Evolutionary conservation across 2,329 filamentous ascomycete genomes (phyloP), one percentile per base, ranked within the genome.

Genomic region (Aspergillus sp.): DNA sequence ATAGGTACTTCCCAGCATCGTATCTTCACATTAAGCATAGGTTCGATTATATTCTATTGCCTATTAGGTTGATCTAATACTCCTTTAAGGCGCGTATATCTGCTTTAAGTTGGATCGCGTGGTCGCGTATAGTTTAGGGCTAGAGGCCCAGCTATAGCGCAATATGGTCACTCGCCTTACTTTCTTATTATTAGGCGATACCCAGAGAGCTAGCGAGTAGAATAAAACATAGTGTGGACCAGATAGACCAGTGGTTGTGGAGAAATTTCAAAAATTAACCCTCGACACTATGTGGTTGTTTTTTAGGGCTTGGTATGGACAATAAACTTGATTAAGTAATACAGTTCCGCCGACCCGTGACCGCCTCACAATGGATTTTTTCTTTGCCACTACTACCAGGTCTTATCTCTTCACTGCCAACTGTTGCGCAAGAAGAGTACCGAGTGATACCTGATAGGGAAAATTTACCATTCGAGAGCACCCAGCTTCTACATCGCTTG

Each of bases 131-230:
- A 10, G 19, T 5, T 22, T 22, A 22, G 19, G 19, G 19, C 19
- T 22, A 6, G 19, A 22, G 19, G 19, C 19, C 19, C 19, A 33
- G 40, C 38, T 15, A 45, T 64, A 3, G 35, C 54, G 34, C 35
- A 57, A 7, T 63, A 55, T 36, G 19, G 19, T 10, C 64, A 63
- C 35, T 38, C 39, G 4, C 40, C 51, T 1, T 51, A 48, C 38
- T 22, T 22, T 22, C 19, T 22, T 22, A 10, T 5, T 22, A 22
- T 10, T 22, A 10, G 19, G 19, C 19, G 19, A 22, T 22, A 22
- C 19, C 19, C 10, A 6, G 19, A 22, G 10, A 22, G 19, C 19
- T 22, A 22, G 5, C 19, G 19, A 22, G 10, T 22, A 22, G 19
- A 22, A 6, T 22, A 10, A 22, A 10, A 5, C 19, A 22, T 10